Evolutionary conservation across 345 rosid species (phyloP).

Genomic region (Punica granatum): DNA sequence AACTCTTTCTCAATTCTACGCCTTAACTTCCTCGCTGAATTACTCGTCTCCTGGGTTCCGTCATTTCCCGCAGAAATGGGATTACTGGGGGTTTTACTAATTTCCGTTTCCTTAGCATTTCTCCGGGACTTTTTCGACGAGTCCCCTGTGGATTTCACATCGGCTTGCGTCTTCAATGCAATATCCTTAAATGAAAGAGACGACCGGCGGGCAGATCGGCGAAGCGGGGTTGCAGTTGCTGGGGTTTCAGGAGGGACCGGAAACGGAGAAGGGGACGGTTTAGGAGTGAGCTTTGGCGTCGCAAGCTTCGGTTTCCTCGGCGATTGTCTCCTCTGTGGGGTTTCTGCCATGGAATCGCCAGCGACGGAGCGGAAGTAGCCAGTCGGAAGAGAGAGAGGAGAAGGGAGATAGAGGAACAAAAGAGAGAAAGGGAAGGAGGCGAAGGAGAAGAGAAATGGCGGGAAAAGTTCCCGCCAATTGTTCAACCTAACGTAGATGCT

Average conservation of each 20-base stretch:
- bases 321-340: conserved; percentile 13
- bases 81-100: conserved; percentile 4
- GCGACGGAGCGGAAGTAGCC: neutral
- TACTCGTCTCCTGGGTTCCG: neutral
- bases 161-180: conserved; percentile 10
- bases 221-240: conserved; percentile 23
- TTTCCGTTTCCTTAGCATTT: neutral
- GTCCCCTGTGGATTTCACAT: neutral
- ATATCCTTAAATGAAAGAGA: conserved; percentile 20
- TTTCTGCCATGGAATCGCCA: conserved; percentile 37
- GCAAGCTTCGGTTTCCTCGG: conserved; percentile 31
- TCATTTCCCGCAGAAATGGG: neutral
- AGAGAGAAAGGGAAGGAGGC: neutral
- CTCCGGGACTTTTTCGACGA: neutral
- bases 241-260: conserved; percentile 46
- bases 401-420: conserved; percentile 10
- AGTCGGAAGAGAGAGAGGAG: conserved; percentile 5
- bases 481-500: too few species aligned
- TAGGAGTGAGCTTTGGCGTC: conserved; percentile 18
- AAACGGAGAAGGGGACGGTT: conserved; percentile 20
- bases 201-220: conserved; percentile 42
- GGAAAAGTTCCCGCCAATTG: conserved; percentile 49
- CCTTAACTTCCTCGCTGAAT: conserved; percentile 11
- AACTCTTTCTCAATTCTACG: conserved; percentile 5
- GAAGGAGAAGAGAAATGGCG: conserved; percentile 35